These are phyloP conservation scores for Aureobasidium pullulans DNA, from an alignment of 2,329 filamentous ascomycete species.

Conservation along the genomic window DNA sequence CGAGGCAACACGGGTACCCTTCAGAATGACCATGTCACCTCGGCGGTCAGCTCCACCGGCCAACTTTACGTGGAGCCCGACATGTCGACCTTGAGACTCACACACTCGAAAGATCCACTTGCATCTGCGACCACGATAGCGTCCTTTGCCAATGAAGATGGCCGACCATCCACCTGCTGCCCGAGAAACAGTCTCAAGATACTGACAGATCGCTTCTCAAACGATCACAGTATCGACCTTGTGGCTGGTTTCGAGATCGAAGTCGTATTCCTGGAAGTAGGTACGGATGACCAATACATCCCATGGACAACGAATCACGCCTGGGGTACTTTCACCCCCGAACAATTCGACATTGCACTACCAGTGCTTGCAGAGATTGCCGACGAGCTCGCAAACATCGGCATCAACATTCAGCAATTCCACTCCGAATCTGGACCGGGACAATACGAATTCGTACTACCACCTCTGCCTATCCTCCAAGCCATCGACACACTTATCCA, in stretches of 20 bases:
- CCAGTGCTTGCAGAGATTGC: conserved; percentile 60
- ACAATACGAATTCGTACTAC: conserved; percentile 71
- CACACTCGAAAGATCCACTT: conserved; percentile 39
- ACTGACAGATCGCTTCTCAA: conserved; percentile 45
- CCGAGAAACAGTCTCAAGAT: conserved; percentile 45
- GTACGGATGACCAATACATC: conserved; percentile 21
- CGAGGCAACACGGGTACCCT: conserved; percentile 58
- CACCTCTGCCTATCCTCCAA: conserved; percentile 53
- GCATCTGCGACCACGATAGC: conserved; percentile 59
- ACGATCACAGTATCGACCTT: conserved; percentile 49
- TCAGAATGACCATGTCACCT: conserved; percentile 55
- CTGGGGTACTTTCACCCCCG: conserved; percentile 60
- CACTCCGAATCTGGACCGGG: conserved; percentile 67
- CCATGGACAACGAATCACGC: conserved; percentile 58
- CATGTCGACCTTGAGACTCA: conserved; percentile 51
- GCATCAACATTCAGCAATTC: conserved; percentile 62
- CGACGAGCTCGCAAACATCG: conserved; percentile 50
- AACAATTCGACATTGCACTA: conserved; percentile 51
- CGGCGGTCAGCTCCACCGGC: conserved; percentile 51
- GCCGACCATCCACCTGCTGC: conserved; percentile 49
- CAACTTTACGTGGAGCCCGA: conserved; percentile 63
- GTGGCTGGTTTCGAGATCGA: conserved; percentile 77
- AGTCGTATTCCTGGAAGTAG: conserved; percentile 58
- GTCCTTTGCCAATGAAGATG: conserved; percentile 55
- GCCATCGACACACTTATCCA: conserved; percentile 67